phyloP scores from a whole-genome alignment of 805 yeast genomes.

The Deakozyma indianensis region DNA sequence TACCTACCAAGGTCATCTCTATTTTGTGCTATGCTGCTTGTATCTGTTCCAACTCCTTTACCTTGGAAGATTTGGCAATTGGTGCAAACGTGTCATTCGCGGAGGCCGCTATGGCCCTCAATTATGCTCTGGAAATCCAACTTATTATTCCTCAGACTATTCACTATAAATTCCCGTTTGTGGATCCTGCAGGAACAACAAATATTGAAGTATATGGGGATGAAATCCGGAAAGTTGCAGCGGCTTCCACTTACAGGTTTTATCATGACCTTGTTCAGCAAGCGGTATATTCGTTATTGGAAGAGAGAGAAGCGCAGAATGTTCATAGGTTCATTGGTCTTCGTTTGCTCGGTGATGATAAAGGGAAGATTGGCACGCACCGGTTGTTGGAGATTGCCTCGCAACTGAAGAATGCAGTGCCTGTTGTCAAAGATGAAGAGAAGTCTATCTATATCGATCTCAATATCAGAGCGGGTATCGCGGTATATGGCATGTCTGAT shows the following conservation, averaged over 20 bases:
- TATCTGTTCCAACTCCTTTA: constrained; percentile 25
- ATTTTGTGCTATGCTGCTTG: constrained; percentile 30
- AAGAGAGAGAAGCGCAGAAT: constrained; percentile 17
- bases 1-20: constrained; percentile 15
- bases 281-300: constrained; percentile 19
- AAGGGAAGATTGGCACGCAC: constrained; percentile 12
- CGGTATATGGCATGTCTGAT: constrained; percentile 31
- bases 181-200: constrained; percentile 19
- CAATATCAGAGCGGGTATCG: constrained; percentile 29
- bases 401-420: constrained; percentile 25
- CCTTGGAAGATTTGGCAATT: constrained; percentile 24
- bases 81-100: constrained; percentile 24
- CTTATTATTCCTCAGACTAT: constrained; percentile 27
- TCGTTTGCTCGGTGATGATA: constrained; percentile 19
- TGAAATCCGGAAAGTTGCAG: constrained; percentile 21
- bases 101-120: constrained; percentile 22
- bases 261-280: constrained; percentile 28
- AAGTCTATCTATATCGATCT: constrained; percentile 24
- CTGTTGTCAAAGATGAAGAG: constrained; percentile 24
- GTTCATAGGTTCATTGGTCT: constrained; percentile 30
- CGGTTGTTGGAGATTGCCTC: constrained; percentile 25
- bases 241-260: constrained; percentile 25
- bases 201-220: constrained; percentile 18
- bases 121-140: constrained; percentile 21
- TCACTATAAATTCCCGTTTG: constrained; percentile 35